Base-by-base conservation (phyloP, 2,329 filamentous ascomycete genomes). In the Ampelomyces quisqualis region DNA sequence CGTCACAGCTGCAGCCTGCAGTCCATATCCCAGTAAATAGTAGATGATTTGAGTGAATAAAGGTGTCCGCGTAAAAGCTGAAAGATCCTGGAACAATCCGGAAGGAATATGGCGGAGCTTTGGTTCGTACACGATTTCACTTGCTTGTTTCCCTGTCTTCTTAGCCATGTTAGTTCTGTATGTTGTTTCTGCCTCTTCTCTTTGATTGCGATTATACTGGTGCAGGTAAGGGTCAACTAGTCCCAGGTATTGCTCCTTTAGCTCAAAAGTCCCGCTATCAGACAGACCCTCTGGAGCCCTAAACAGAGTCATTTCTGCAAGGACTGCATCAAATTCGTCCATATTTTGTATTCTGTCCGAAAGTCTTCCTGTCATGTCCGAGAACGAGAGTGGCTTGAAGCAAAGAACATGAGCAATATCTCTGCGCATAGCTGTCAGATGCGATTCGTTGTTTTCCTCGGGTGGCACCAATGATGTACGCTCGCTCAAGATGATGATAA, bases 181-280 rank as follows among this genome's bases (percentile, higher is more conserved):
- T 3, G 90, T 86, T 53, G 81, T 84, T 68, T 98, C 93, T 0
- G 91, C 89, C 66, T 98, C 93, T 62, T 98, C 93, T 35, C 93
- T 82, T 67, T 97, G 91, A 59, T 98, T 98, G 64, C 95, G 95
- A 60, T 84, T 94, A 68, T 95, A 98, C 62, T 97, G 90, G 5
- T 90, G 87, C 60, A 90, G 93, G 65, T 96, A 98, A 1, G 94
- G 93, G 64, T 98, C 94, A 35, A 98, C 82, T 32, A 94, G 80
- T 54, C 91, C 86, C 26, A 96, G 79, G 57, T 85, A 93, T 46
- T 95, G 81, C 4, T 86, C 82, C 62, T 90, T 93, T 36, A 98
- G 74, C 67, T 96, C 90, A 59, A 98, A 98, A 0, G 88, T 95
- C 42, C 94, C 93, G 11, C 90, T 87, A 64, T 98, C 93, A 4